phyloP scores from a whole-genome alignment of 2,329 filamentous ascomycete species.

The Hypoxylon sp. region DNA sequence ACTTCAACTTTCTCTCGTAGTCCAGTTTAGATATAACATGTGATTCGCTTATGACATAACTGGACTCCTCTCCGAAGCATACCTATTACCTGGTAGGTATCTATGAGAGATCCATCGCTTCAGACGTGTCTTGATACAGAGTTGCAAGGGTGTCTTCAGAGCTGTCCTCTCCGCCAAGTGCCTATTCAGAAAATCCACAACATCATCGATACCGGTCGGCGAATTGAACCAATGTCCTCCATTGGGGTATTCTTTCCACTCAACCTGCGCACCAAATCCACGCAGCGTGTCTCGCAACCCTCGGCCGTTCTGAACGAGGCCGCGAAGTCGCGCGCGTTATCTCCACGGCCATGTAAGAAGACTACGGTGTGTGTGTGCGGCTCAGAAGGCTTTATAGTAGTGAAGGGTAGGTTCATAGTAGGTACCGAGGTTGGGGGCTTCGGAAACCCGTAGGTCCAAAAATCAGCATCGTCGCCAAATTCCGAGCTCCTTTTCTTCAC shows the following conservation, averaged over 20 bases:
- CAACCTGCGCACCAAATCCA: slow-evolving; percentile 58
- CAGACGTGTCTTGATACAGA: neutral
- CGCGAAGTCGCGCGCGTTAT: slow-evolving; percentile 55
- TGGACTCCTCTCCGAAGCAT: too few species aligned
- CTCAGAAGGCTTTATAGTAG: slow-evolving; percentile 34
- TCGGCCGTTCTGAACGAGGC: slow-evolving; percentile 56
- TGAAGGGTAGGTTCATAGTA: slow-evolving; percentile 22
- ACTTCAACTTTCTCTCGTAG: neutral
- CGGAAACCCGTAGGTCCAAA: slow-evolving; percentile 11
- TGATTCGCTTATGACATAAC: neutral
- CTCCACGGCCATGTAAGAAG: slow-evolving; percentile 64
- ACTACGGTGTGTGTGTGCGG: slow-evolving; percentile 61
- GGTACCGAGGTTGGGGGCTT: neutral
- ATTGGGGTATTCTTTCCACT: slow-evolving; percentile 60
- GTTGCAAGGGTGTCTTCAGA: neutral
- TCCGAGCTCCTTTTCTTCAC: slow-evolving; percentile 42
- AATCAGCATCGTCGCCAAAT: slow-evolving; percentile 19
- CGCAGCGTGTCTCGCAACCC: slow-evolving; percentile 56
- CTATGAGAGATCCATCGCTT: slow-evolving; percentile 23
- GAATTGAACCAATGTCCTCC: slow-evolving; percentile 65
- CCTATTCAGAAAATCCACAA: slow-evolving; percentile 54
- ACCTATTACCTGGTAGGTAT: too few species aligned
- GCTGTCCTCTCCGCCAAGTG: slow-evolving; percentile 7
- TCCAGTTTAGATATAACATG: neutral
- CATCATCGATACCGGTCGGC: slow-evolving; percentile 62